Base-by-base conservation (phyloP, 2,329 filamentous ascomycete genomes). In the Colletotrichum karsti region DNA sequence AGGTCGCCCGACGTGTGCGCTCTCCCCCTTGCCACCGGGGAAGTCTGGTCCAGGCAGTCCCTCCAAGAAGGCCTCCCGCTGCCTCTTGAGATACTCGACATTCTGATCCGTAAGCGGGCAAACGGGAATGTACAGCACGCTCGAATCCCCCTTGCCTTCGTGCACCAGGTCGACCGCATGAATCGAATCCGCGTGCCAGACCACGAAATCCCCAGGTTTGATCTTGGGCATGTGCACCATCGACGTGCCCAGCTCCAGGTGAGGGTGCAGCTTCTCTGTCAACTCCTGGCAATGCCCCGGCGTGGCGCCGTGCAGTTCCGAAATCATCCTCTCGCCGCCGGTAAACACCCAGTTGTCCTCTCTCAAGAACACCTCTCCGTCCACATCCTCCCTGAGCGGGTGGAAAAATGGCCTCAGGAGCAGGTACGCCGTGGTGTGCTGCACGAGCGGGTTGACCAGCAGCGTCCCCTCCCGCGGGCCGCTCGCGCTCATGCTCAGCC, bases 121-220 rank as follows among this genome's bases (percentile, higher is more conserved):
- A 0, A 93, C 91, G 0, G 95, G 94, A 62, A 98, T 97, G 74
- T 98, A 98, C 67, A 98, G 75, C 0, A 97, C 95, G 72, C 91
- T 94, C 0, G 92, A 94, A 77, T 98, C 95, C 0, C 82, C 79
- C 2, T 80, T 84, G 2, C 95, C 95, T 1, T 79, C 79, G 76
- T 98, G 95, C 1, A 90, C 84, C 71, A 89, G 91, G 80, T 98
- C 95, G 0, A 98, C 95, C 0, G 93, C 89, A 76, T 97, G 95
- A 54, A 97, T 92, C 4, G 82, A 85, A 75, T 95, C 92, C 77
- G 93, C 95, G 77, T 97, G 93, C 93, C 93, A 97, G 3, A 90
- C 90, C 2, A 97, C 90, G 73, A 90, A 94, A 75, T 95, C 92
- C 1, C 92, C 92, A 0, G 92, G 92, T 48, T 83, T 82, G 7